These are phyloP conservation scores for Boechera retrofracta DNA, from an alignment of 345 rosid genomes.

Conservation along the genomic window DNA sequence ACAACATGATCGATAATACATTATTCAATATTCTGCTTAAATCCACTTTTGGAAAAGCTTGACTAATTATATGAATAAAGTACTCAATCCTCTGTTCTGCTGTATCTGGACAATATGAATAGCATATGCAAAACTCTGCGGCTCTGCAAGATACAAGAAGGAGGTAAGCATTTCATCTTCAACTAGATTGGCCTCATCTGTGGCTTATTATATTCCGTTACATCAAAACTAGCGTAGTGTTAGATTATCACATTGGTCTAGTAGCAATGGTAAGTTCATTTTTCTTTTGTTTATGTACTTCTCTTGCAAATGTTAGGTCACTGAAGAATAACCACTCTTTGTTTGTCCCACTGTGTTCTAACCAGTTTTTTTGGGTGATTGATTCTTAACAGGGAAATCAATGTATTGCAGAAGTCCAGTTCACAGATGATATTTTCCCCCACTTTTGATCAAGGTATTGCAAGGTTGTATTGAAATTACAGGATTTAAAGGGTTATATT, in stretches of 20 bases:
- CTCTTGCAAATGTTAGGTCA: background rate
- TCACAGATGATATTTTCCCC: too few relatives aligned
- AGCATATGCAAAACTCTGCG: background rate
- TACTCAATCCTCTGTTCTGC: background rate
- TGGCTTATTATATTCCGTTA: background rate
- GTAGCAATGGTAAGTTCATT: background rate
- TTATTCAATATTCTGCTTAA: background rate
- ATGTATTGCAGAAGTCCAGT: background rate
- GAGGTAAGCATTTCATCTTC: background rate
- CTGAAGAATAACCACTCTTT: background rate
- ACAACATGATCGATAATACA: background rate
- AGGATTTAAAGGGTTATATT: background rate
- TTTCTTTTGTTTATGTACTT: background rate
- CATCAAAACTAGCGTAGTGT: background rate
- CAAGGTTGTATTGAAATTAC: background rate
- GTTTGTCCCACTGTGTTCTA: background rate
- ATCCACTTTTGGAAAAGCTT: background rate
- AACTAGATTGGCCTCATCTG: background rate
- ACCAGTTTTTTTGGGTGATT: background rate
- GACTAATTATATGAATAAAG: background rate
- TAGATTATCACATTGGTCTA: background rate
- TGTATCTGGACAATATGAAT: background rate
- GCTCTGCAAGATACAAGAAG: background rate
- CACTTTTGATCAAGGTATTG: too few relatives aligned
- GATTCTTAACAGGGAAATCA: background rate